These are phyloP conservation scores for Aspergillus ochraceus DNA, from an alignment of 2,329 filamentous ascomycete species.

Conservation along the genomic window DNA sequence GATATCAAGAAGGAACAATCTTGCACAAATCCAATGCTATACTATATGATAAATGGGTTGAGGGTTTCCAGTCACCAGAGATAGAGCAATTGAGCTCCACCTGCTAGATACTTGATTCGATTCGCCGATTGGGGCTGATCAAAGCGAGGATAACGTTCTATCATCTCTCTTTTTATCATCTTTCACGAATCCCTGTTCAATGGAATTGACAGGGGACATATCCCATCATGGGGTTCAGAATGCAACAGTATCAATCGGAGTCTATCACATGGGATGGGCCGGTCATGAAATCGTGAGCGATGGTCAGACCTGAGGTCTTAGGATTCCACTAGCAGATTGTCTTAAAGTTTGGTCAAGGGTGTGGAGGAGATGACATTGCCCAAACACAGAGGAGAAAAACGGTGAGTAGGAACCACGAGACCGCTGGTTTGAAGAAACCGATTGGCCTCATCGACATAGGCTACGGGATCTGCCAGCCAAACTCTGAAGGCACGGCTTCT, in stretches of 20 bases:
- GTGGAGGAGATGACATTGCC: not conserved
- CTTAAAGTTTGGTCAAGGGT: not conserved
- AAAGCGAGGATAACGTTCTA: not conserved
- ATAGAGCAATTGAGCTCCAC: not conserved
- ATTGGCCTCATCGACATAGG: not conserved
- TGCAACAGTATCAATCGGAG: not conserved
- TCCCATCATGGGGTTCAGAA: not conserved
- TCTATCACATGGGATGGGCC: not conserved
- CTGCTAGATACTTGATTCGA: not conserved
- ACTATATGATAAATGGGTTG: not conserved
- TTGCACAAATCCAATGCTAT: not conserved
- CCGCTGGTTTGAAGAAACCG: not conserved
- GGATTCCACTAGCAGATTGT: not conserved
- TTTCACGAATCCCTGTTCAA: not conserved
- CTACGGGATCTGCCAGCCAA: not conserved
- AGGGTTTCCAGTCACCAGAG: not conserved
- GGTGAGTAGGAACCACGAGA: not conserved
- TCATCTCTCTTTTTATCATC: constrained; percentile 2
- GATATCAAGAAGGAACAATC: not conserved
- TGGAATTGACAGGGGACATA: not conserved
- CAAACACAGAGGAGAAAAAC: not conserved
- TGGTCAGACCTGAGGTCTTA: not conserved
- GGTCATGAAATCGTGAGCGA: not conserved
- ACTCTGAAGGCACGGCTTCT: not conserved
- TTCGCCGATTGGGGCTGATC: not conserved